Conservation (phyloP, 257 asterid genomes). For the Asclepias syriaca region DNA sequence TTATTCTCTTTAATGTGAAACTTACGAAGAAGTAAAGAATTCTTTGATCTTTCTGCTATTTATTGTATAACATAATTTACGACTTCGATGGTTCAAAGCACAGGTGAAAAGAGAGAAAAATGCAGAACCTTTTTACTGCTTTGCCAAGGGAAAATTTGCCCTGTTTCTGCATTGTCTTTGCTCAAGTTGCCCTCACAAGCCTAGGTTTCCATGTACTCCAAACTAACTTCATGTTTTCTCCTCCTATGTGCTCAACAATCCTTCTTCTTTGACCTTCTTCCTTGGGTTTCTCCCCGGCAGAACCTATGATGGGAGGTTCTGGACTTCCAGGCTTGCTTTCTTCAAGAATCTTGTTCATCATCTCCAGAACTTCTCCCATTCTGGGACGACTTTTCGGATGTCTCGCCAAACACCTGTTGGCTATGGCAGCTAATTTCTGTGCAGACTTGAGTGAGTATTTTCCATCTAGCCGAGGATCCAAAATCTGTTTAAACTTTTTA, state of each 20-base stretch:
- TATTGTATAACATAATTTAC: background rate
- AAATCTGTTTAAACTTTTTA: slow-evolving; percentile 65
- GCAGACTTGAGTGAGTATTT: slow-evolving; percentile 54
- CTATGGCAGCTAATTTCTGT: slow-evolving; percentile 77
- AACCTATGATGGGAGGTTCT: slow-evolving; percentile 18
- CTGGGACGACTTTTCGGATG: slow-evolving; percentile 72
- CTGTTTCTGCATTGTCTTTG: background rate
- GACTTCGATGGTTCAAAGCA: background rate
- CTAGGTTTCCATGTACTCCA: slow-evolving; percentile 49
- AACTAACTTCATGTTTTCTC: slow-evolving; percentile 43
- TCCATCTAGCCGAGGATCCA: slow-evolving; percentile 78
- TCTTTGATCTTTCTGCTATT: background rate
- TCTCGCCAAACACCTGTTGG: slow-evolving; percentile 59
- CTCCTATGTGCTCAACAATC: slow-evolving; percentile 39
- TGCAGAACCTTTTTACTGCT: background rate
- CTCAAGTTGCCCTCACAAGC: slow-evolving; percentile 33
- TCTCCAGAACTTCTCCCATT: slow-evolving; percentile 67
- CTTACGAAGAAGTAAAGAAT: background rate
- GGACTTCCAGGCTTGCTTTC: slow-evolving; percentile 26
- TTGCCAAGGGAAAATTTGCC: background rate
- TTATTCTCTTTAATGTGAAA: background rate
- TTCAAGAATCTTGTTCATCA: slow-evolving; percentile 46
- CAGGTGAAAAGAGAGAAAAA: background rate
- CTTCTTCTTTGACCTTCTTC: slow-evolving; percentile 39
- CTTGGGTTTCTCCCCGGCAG: slow-evolving; percentile 24